phyloP scores from a whole-genome alignment of 208 protist genomes.

The Phytomonas serpens region DNA sequence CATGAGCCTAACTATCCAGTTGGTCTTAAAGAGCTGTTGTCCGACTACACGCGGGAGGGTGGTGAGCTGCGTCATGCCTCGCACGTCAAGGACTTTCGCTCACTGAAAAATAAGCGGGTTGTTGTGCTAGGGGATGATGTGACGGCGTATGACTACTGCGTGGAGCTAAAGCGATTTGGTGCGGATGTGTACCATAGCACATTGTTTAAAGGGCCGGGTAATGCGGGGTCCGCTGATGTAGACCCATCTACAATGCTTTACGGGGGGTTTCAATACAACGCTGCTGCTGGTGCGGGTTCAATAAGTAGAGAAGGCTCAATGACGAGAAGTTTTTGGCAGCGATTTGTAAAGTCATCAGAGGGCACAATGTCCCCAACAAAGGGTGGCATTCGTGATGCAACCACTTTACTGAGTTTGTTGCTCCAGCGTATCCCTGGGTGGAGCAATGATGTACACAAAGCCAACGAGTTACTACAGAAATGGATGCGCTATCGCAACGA shows the following conservation, averaged over 20 bases:
- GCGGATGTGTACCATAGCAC: conserved; percentile 74
- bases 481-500: conserved; percentile 47
- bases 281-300: too few relatives aligned
- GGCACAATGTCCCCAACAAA: too few relatives aligned
- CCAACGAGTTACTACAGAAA: conserved; percentile 36
- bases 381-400: conserved; percentile 14
- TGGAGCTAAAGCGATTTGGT: conserved; percentile 52
- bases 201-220: background rate
- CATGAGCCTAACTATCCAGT: conserved; percentile 67
- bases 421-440: conserved; percentile 32
- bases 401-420: conserved; percentile 22
- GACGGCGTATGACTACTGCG: conserved; percentile 73
- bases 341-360: too few relatives aligned
- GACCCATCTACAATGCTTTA: too few relatives aligned
- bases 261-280: too few relatives aligned
- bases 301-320: too few relatives aligned
- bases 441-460: conserved; percentile 32
- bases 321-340: too few relatives aligned
- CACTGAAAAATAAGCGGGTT: conserved; percentile 57
- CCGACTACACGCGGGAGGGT: conserved; percentile 32
- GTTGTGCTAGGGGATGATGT: conserved; percentile 80
- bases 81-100: conserved; percentile 81
- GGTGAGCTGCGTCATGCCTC: conserved; percentile 78
- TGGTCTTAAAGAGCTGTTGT: conserved; percentile 30
- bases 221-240: too few relatives aligned